Evolutionary conservation across 352 stramenopile genomes (phyloP).

Genomic region (Chrysophaeum taylorii): DNA sequence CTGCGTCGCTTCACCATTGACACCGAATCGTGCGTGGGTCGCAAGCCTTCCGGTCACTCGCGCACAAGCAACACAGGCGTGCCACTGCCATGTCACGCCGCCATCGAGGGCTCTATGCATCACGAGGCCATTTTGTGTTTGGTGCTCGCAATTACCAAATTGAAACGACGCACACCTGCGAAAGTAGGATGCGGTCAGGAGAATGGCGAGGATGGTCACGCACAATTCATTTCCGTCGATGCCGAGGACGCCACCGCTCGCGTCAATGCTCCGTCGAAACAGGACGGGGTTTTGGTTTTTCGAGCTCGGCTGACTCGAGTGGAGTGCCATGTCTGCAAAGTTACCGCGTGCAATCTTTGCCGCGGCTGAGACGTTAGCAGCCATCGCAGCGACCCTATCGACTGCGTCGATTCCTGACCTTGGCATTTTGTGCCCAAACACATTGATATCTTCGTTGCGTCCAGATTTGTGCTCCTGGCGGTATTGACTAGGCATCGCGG

Average conservation of each 20-base stretch:
- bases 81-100: neutral
- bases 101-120: neutral
- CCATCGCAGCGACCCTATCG: too few relatives aligned
- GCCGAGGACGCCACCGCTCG: neutral
- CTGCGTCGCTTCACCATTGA: neutral
- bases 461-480: too few relatives aligned
- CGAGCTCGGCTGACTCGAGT: too few relatives aligned
- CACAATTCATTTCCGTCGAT: neutral
- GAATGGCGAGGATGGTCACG: too few relatives aligned
- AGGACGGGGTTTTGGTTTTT: neutral
- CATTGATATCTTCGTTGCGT: too few relatives aligned
- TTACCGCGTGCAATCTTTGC: too few relatives aligned
- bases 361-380: too few relatives aligned
- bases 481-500: too few relatives aligned
- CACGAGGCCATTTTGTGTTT: neutral
- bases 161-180: slow-evolving; percentile 6
- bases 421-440: too few relatives aligned
- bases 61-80: slow-evolving; percentile 7
- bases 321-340: too few relatives aligned
- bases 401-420: too few relatives aligned
- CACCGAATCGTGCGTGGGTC: neutral
- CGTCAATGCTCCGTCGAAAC: neutral
- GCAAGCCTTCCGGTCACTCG: neutral
- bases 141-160: neutral
- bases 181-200: too few relatives aligned